These are phyloP conservation scores for Quercus suber DNA, from an alignment of 306 rosid genomes.

Conservation along the genomic window DNA sequence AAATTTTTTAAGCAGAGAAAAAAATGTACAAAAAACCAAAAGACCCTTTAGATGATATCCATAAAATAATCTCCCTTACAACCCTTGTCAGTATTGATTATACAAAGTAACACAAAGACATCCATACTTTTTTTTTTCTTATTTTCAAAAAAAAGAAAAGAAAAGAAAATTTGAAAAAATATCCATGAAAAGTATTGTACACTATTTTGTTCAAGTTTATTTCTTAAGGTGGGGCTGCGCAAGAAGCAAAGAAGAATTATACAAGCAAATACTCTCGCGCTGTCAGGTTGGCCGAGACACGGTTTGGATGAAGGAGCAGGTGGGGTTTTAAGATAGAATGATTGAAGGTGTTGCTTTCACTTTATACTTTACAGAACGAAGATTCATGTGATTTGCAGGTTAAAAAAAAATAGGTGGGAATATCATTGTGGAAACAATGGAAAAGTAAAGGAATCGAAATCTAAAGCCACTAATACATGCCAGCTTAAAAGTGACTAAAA, in stretches of 20 bases:
- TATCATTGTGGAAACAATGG: constrained; percentile 23
- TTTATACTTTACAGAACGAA: constrained; percentile 12
- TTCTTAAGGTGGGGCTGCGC: not conserved
- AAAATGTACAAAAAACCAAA: no score
- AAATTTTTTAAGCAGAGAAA: no score
- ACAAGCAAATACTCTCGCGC: not conserved
- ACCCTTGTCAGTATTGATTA: no score
- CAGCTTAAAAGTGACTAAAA: constrained; percentile 28
- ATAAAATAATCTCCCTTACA: no score
- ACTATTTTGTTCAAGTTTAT: no score
- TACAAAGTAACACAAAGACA: no score
- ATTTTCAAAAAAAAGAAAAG: no score
- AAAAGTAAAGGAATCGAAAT: constrained; percentile 11
- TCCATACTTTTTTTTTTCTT: no score
- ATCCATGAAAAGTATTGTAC: not conserved
- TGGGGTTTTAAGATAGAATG: constrained; percentile 19
- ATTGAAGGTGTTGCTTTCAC: constrained; percentile 19
- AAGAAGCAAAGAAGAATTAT: not conserved
- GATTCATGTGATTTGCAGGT: constrained; percentile 10
- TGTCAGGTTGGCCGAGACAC: not conserved
- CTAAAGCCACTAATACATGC: constrained; percentile 14
- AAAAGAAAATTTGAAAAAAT: not conserved
- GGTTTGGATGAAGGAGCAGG: not conserved
- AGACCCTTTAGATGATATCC: no score
- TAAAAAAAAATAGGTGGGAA: not conserved